Base-by-base conservation (phyloP, 139 green algal genomes). In the Yamagishiella unicocca region DNA sequence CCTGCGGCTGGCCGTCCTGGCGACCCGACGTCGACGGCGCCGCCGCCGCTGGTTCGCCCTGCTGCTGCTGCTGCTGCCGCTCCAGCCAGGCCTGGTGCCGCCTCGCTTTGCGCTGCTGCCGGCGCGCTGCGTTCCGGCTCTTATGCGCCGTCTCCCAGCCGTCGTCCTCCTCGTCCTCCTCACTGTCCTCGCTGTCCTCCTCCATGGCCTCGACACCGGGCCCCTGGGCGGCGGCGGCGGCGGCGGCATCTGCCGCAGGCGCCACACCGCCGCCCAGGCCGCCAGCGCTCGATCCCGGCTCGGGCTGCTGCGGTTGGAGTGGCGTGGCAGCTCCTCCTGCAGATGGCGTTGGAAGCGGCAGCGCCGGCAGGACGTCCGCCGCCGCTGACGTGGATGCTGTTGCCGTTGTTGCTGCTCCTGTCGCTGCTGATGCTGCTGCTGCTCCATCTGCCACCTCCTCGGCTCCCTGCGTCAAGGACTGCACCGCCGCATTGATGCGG, bases 131-230 rank as follows among this genome's bases (percentile, higher is more conserved):
- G 35, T 89, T 90, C 5, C 84, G 77, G 79, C 83, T 90, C 83
- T 91, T 91, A 9, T 27, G 6, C 10, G 64, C 87, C 12, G 71
- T 85, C 25, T 33, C 31, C 90, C 90, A 93, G 27, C 45, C 85
- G 22, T 87, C 78, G 17, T 87, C 89, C 0, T 92, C 89, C 24
- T 88, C 90, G 17, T 90, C 90, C 1, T 88, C 89, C 1, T 84
- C 81, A 24, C 64, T 53, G 1, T 89, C 83, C 0, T 64, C 50
- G 5, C 53, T 31, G 1, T 50, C 42, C 5, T 43, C 14, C 37
- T 35, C 85, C 27, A 25, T 24, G 29, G 19, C 42, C 25, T 21
- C 29, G 17, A 1, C 75, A 12, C n/a, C 2, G 29, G 55, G 31
- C 1, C 40, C 74, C 33, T 33, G 38, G 9, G 1, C 37, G 7